Conservation (phyloP, 352 stramenopile genomes). For the Phytophthora cryptogea region DNA sequence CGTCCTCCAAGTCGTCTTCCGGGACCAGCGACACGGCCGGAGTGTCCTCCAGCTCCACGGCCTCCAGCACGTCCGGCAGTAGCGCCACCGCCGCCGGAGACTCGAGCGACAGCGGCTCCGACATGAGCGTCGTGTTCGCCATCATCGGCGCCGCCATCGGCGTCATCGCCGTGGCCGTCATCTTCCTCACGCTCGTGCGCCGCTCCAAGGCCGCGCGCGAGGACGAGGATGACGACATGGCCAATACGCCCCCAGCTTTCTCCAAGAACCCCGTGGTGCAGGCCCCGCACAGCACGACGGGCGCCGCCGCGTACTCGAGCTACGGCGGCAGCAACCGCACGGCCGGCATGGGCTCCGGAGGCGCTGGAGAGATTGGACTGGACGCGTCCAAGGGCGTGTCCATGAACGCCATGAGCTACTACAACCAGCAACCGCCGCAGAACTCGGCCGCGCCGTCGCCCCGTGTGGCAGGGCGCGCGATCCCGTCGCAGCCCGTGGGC, state of each 20-base stretch:
- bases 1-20: conserved; percentile 17
- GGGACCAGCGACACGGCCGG: conserved; percentile 21
- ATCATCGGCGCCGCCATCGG: conserved; percentile 79
- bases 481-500: conserved; percentile 46
- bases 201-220: conserved; percentile 63
- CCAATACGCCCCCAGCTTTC: conserved; percentile 37
- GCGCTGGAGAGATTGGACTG: conserved; percentile 21
- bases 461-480: conserved; percentile 47
- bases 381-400: conserved; percentile 31
- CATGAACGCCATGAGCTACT: conserved; percentile 54
- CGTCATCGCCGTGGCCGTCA: conserved; percentile 78
- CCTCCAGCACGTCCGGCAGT: conserved; percentile 21
- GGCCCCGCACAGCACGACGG: conserved; percentile 37
- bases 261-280: conserved; percentile 39
- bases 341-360: conserved; percentile 22
- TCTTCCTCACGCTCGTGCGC: conserved; percentile 78
- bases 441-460: conserved; percentile 46
- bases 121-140: conserved; percentile 78
- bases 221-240: conserved; percentile 68
- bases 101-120: conserved; percentile 33
- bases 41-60: conserved; percentile 21
- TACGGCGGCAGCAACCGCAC: conserved; percentile 33
- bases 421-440: conserved; percentile 54
- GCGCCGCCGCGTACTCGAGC: conserved; percentile 34
- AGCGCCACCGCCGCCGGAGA: conserved; percentile 13